Percentiles rank a stretch among this genome's conserved stretches.
Conservation (phyloP, 257 asterid genomes). For the Fraxinus quadrangulata region DNA sequence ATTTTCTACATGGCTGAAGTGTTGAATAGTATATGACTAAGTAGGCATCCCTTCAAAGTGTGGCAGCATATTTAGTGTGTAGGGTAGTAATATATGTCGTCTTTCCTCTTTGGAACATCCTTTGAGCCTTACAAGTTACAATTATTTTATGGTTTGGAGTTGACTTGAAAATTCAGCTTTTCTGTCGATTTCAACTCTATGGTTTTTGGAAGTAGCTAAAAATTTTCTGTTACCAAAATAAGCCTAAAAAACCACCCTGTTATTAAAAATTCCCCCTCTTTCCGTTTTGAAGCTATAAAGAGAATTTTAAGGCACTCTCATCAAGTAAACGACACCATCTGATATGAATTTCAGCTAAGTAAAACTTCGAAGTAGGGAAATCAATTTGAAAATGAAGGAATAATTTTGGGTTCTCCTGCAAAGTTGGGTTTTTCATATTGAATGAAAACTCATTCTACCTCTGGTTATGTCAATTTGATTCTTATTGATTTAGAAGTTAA, state of each 20-base stretch:
- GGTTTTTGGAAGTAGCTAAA: neutral
- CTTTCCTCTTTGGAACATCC: neutral
- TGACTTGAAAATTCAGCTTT: neutral
- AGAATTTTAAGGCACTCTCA: neutral
- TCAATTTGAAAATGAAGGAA: neutral
- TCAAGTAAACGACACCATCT: neutral
- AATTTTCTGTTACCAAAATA: neutral
- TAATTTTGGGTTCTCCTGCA: neutral
- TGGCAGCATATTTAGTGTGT: neutral
- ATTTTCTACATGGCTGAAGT: neutral
- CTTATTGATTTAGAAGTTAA: neutral
- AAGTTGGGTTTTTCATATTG: neutral
- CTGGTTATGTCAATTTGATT: neutral
- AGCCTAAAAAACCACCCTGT: neutral
- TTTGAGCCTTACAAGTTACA: neutral
- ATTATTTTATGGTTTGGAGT: neutral
- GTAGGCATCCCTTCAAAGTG: neutral
- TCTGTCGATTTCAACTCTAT: neutral
- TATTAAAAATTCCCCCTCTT: neutral
- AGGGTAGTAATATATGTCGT: neutral
- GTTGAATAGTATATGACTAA: neutral
- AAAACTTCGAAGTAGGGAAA: neutral
- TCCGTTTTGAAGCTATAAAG: neutral
- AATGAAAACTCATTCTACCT: slow-evolving; percentile 1
- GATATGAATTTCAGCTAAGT: neutral